These are phyloP conservation scores for Scheffersomyces quercinus DNA, from an alignment of 1,139 yeast species.

Conservation along the genomic window DNA sequence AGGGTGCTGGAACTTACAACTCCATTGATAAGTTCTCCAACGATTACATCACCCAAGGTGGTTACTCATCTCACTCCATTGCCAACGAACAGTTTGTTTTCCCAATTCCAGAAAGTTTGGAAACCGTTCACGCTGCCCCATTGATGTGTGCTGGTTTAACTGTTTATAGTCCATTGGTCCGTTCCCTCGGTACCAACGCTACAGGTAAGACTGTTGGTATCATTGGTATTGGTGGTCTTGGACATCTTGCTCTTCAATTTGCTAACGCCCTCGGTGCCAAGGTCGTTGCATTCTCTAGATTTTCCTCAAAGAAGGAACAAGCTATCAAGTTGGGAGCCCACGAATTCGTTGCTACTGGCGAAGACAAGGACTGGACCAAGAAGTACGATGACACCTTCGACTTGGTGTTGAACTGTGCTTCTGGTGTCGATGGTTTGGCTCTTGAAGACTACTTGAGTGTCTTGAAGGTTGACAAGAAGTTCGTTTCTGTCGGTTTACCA, in stretches of 20 bases:
- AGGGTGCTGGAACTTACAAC: constrained; percentile 48
- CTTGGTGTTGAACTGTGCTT: constrained; percentile 50
- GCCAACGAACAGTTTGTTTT: constrained; percentile 55
- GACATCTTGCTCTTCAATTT: constrained; percentile 44
- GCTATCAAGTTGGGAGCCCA: constrained; percentile 39
- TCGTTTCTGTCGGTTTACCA: constrained; percentile 59
- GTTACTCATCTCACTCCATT: constrained; percentile 58
- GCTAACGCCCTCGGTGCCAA: constrained; percentile 45
- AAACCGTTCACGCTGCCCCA: constrained; percentile 56
- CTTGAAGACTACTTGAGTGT: constrained; percentile 31
- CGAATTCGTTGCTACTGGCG: constrained; percentile 40
- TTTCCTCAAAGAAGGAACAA: constrained; percentile 36
- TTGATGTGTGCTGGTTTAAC: constrained; percentile 71
- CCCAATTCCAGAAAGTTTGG: constrained; percentile 56
- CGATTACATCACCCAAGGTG: constrained; percentile 53
- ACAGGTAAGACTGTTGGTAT: constrained; percentile 47
- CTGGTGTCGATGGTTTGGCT: constrained; percentile 37
- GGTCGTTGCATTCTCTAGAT: constrained; percentile 41
- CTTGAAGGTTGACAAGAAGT: constrained; percentile 45
- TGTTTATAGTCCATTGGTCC: constrained; percentile 54
- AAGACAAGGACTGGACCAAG: constrained; percentile 34
- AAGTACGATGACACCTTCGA: constrained; percentile 40
- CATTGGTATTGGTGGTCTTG: constrained; percentile 49
- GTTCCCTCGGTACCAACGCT: constrained; percentile 30
- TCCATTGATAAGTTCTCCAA: constrained; percentile 30